Evolutionary conservation across 768 basidiomycete species (phyloP).

Genomic region (Pholiota molesta): DNA sequence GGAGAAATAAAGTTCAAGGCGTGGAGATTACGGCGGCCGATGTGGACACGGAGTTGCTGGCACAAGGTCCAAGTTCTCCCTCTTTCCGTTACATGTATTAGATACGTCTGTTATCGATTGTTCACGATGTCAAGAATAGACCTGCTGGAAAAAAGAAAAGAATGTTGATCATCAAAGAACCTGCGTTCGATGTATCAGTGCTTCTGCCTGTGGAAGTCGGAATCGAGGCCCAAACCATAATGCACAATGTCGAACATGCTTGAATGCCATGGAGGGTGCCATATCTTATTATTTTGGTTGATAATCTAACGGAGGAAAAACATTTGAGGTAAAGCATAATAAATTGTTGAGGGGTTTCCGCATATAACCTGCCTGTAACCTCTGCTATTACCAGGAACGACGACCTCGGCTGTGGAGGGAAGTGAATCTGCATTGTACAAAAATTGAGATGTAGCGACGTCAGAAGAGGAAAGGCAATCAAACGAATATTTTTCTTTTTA

Average conservation of each 20-base stretch:
- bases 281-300: conserved; percentile 8
- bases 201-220: conserved; percentile 6
- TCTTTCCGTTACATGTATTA: conserved; percentile 54
- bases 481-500: conserved; percentile 28
- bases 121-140: not conserved
- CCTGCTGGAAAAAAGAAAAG: not conserved
- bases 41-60: conserved; percentile 46
- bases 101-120: conserved; percentile 1
- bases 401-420: conserved; percentile 14
- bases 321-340: conserved; percentile 34
- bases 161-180: not conserved
- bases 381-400: conserved; percentile 17
- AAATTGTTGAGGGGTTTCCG: conserved; percentile 32
- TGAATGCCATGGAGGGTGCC: conserved; percentile 1
- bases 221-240: conserved; percentile 21
- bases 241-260: conserved; percentile 1
- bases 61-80: conserved; percentile 43
- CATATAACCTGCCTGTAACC: conserved; percentile 43
- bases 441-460: conserved; percentile 28
- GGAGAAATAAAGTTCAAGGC: conserved; percentile 44
- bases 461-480: conserved; percentile 35
- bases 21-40: conserved; percentile 44
- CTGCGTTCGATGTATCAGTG: conserved; percentile 14
- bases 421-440: conserved; percentile 27
- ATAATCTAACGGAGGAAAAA: conserved; percentile 40